phyloP scores from a whole-genome alignment of 108 stramenopile genomes.

The Cylindrotheca fusiformis region DNA sequence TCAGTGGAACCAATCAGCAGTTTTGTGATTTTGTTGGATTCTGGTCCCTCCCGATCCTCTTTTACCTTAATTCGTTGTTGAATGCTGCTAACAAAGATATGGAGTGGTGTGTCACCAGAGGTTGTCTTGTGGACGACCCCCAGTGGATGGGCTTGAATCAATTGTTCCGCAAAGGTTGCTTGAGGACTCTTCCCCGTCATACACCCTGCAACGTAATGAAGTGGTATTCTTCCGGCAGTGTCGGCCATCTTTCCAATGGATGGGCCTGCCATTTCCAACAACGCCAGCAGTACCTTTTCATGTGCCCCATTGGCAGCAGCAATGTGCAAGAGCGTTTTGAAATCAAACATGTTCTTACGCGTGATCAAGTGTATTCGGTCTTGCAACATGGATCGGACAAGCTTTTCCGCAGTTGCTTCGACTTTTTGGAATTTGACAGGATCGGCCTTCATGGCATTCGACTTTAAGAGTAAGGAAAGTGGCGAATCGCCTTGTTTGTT shows the following conservation, averaged over 20 bases:
- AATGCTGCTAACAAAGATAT: conserved; percentile 37
- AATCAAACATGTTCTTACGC: conserved; percentile 14
- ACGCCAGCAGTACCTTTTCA: conserved; percentile 37
- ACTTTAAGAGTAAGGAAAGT: conserved; percentile 47
- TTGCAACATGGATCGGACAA: conserved; percentile 13
- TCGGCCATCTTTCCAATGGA: conserved; percentile 32
- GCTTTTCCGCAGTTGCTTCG: conserved; percentile 16
- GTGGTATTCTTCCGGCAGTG: conserved; percentile 44
- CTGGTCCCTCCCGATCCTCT: not conserved
- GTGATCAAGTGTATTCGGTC: conserved; percentile 18
- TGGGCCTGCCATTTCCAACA: conserved; percentile 21
- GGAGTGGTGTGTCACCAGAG: conserved; percentile 65
- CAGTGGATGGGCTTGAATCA: conserved; percentile 38
- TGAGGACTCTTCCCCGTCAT: conserved; percentile 2
- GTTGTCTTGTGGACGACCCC: conserved; percentile 26
- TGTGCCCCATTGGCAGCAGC: conserved; percentile 47
- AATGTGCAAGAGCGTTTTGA: conserved; percentile 45
- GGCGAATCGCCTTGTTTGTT: conserved; percentile 62
- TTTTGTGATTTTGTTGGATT: conserved; percentile 15
- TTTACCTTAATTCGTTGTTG: conserved; percentile 4
- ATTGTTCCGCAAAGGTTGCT: conserved; percentile 26
- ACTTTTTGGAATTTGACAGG: conserved; percentile 1
- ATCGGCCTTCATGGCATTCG: conserved; percentile 29
- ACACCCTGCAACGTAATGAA: conserved; percentile 48
- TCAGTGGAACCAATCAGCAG: conserved; percentile 13